These are phyloP conservation scores for Pyrenula aspistea DNA, from an alignment of 495 filamentous ascomycete species.

Conservation along the genomic window DNA sequence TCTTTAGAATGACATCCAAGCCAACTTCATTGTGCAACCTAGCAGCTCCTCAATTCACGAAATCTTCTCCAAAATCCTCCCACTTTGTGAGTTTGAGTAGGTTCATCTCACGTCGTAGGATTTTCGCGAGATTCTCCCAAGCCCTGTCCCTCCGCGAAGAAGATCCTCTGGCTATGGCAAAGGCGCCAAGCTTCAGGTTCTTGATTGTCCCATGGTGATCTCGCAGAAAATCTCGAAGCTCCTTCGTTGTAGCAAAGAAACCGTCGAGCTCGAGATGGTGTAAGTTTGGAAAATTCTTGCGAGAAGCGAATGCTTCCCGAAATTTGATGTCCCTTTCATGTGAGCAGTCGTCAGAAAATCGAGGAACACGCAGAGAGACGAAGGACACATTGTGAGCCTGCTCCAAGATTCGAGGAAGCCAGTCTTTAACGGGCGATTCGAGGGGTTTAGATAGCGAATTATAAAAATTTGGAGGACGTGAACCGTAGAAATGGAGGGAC, in stretches of 20 bases:
- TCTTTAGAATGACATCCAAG: too few relatives aligned
- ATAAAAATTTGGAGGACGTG: too few relatives aligned
- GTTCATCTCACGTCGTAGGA: neutral
- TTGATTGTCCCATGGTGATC: neutral
- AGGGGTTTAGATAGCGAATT: neutral
- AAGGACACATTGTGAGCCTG: neutral
- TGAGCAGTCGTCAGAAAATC: neutral
- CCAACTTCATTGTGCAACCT: too few relatives aligned
- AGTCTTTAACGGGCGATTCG: neutral
- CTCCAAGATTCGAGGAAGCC: neutral
- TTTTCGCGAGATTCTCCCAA: neutral
- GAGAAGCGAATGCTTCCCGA: neutral
- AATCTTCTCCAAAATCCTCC: too few relatives aligned
- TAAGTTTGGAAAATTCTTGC: neutral
- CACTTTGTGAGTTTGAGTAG: neutral
- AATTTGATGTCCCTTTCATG: neutral
- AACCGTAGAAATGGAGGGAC: neutral
- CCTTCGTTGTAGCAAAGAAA: neutral
- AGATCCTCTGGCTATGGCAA: neutral
- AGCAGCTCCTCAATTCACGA: too few relatives aligned
- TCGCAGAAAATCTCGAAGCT: neutral
- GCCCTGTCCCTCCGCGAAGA: neutral
- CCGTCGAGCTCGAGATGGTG: neutral
- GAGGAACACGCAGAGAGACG: neutral
- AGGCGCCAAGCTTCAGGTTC: neutral